Percentiles rank a stretch among this genome's conserved stretches.
phyloP scores from a whole-genome alignment of 1,139 yeast genomes.

The Candida tropicalis region DNA sequence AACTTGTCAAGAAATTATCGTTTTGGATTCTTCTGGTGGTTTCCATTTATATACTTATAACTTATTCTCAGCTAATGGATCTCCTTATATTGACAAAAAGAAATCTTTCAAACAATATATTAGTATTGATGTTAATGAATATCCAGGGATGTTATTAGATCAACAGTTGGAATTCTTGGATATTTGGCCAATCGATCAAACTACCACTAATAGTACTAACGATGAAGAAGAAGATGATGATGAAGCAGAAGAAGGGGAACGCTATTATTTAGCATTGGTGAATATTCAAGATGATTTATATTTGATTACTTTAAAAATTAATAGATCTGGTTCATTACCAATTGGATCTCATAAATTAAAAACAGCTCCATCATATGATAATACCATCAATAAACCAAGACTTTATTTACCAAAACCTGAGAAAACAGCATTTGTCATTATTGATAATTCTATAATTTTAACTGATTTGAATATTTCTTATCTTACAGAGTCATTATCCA shows the following conservation, averaged over 20 bases:
- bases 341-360: conserved; percentile 60
- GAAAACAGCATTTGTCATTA: conserved; percentile 63
- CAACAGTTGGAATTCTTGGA: conserved; percentile 53
- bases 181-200: conserved; percentile 43
- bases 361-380: conserved; percentile 23
- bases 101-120: conserved; percentile 32
- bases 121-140: conserved; percentile 42
- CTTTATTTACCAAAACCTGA: conserved; percentile 64
- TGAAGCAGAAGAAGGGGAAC: background rate
- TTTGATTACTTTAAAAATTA: conserved; percentile 58
- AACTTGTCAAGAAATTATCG: conserved; percentile 39
- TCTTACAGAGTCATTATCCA: conserved; percentile 13
- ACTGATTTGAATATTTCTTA: conserved; percentile 59
- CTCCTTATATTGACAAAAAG: conserved; percentile 30
- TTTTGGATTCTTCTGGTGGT: conserved; percentile 50
- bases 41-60: conserved; percentile 37
- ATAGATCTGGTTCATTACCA: conserved; percentile 54
- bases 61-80: conserved; percentile 33
- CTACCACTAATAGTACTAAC: conserved; percentile 13
- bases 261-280: conserved; percentile 50
- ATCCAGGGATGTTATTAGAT: conserved; percentile 34
- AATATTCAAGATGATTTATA: conserved; percentile 32
- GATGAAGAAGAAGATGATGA: conserved; percentile 17
- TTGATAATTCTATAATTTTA: conserved; percentile 63
- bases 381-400: conserved; percentile 44